Evolutionary conservation across 164 flowering plant genomes (phyloP), one percentile per base, ranked within the genome.

Genomic region (Umbilicus rupestris): DNA sequence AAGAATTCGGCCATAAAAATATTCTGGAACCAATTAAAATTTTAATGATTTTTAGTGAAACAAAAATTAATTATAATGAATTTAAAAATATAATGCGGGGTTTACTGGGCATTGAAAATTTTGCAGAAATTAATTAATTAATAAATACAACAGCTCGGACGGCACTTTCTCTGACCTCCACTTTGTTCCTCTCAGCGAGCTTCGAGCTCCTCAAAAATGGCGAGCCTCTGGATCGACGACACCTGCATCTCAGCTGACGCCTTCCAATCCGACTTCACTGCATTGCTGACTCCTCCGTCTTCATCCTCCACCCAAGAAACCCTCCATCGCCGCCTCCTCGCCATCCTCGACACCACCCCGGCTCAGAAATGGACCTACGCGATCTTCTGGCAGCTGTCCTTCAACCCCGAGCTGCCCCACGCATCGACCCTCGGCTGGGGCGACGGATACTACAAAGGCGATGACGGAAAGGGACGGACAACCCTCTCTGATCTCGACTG

Each of bases 361-460:
- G 5, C 44, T 41, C 86, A 88, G 75, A 71, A 73, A 74, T 92
- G 97, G 98, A 88, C 90, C 24, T 92, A 92, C 79, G 93, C 97
- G 0, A 90, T 92, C 39, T 92, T 85, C 79, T 92, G 98, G 98
- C 96, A 90, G 65, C 77, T 82, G 1, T 85, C 52, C 19, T 19
- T 19, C 22, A 9, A 47, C 52, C 47, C n/a, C n/a, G n/a, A 45
- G 2, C 16, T n/a, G 4, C 16, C 90, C 2, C 52, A 84, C 7
- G 62, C 79, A 11, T 28, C 86, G 0, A 29, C 79, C 0, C 70
- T 92, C 3, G 92, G 82, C 0, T 92, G 96, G 96, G 98, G 92
- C 0, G 98, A 90, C 63, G 97, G 98, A 0, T 92, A 88, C 72
- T 90, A 92, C 73, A 90, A 83, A 62, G 96, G 93, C 0, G 97